Evolutionary conservation across 2,329 filamentous ascomycete genomes (phyloP), one percentile per base, ranked within the genome.

Genomic region (Rutstroemia sp.): DNA sequence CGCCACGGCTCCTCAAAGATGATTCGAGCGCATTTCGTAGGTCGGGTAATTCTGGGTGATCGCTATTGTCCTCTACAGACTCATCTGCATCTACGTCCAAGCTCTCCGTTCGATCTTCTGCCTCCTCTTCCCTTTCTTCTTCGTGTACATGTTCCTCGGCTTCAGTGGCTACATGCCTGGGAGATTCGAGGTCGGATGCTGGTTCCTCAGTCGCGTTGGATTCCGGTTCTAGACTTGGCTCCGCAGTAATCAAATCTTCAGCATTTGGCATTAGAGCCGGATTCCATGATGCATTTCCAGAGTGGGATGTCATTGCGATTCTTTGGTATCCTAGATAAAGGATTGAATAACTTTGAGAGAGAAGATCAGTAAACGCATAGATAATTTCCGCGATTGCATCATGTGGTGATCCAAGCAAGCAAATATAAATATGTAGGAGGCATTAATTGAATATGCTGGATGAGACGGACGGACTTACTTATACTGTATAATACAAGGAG

Each of bases 201-300:
- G 54, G 42, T 21, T 50, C 46, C 16, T 42, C 16, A 19, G 14
- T 42, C 12, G 46, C 46, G 19, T 18, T 60, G 48, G 34, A 12
- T 42, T 39, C 27, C 16, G 42, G 18, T 18, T 39, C 27, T 19
- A 25, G 14, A 14, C 23, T 44, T 10, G 59, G 19, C 27, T 63
- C 55, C 44, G 58, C 30, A 41, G 58, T 54, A 46, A 61, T 57
- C 59, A 59, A 41, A 34, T 65, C 62, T 49, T 66, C 62, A 42
- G 70, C 67, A 64, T 79, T 72, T 59, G 78, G 77, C 76, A 76
- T 77, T 66, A 75, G 70, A 49, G 78, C 77, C 56, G 77, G 77
- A 70, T 80, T 72, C 77, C 77, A 79, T 57, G 75, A 72, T 60
- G 74, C 70, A 63, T 67, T 71, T 46, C 72, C 68, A 59, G 71